A percentile compares a stretch with the other conserved stretches of the same genome.
phyloP scores from a whole-genome alignment of 176 grass and related monocot species.

The Elaeis guineensis region DNA sequence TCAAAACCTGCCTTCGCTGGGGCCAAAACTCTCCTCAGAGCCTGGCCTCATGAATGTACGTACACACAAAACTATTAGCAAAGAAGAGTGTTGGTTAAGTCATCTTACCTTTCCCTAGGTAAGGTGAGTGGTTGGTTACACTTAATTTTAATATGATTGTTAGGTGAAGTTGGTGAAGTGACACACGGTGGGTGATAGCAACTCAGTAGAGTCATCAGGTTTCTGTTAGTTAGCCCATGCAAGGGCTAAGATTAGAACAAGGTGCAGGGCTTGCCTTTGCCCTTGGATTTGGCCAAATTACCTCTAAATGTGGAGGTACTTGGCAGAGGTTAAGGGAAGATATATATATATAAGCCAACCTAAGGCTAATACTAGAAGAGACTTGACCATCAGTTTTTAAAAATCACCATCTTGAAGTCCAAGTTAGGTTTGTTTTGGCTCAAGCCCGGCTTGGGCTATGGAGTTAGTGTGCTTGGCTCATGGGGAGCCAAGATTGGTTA shows the following conservation, averaged over 20 bases:
- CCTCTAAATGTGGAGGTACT: too few relatives aligned
- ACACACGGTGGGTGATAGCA: too few relatives aligned
- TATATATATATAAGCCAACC: too few relatives aligned
- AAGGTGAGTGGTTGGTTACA: constrained; percentile 8
- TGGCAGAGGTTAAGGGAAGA: too few relatives aligned
- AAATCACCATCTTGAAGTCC: constrained; percentile 11
- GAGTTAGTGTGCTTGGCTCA: constrained; percentile 13
- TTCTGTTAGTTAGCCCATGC: too few relatives aligned
- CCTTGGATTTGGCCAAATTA: too few relatives aligned
- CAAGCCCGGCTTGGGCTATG: constrained; percentile 33
- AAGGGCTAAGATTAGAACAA: too few relatives aligned
- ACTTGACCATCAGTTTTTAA: too few relatives aligned
- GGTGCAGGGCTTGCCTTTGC: too few relatives aligned
- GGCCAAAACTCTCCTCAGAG: constrained; percentile 7
- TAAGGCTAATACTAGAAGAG: too few relatives aligned
- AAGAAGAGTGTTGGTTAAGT: background rate
- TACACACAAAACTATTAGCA: background rate
- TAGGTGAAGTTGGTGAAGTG: too few relatives aligned
- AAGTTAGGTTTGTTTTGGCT: constrained; percentile 27
- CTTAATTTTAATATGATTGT: background rate
- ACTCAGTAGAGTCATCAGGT: too few relatives aligned
- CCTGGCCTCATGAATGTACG: constrained; percentile 4
- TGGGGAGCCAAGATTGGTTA: constrained; percentile 25
- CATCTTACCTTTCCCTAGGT: constrained; percentile 10
- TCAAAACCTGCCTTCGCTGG: background rate